Conservation (phyloP, 2,329 filamentous ascomycete species). For the Fusarium nanum region DNA sequence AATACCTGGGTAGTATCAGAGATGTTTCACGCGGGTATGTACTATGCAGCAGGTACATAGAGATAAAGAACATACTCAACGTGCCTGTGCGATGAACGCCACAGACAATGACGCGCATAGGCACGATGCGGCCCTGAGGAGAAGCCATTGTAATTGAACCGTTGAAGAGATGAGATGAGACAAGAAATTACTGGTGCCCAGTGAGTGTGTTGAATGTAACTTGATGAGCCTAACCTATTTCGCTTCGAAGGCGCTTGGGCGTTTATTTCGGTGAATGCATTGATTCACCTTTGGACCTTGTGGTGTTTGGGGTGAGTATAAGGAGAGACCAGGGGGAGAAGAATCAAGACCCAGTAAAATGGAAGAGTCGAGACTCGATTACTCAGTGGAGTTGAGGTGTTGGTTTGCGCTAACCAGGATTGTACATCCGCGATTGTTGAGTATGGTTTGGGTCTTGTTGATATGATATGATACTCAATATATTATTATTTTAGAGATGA, state of each 20-base stretch:
- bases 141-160: slow-evolving; percentile 24
- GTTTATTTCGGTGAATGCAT: slow-evolving; percentile 21
- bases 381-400: not conserved
- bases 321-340: no score
- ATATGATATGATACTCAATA: not conserved
- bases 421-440: not conserved
- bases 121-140: slow-evolving; percentile 49
- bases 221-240: slow-evolving; percentile 23
- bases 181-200: slow-evolving; percentile 27
- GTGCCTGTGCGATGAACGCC: slow-evolving; percentile 55
- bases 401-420: not conserved
- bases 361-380: not conserved
- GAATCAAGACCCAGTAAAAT: not conserved
- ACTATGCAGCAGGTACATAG: not conserved
- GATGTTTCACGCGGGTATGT: slow-evolving; percentile 14
- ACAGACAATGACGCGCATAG: slow-evolving; percentile 56
- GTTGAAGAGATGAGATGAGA: not conserved
- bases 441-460: not conserved
- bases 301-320: not conserved
- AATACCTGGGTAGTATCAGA: slow-evolving; percentile 45
- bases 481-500: not conserved
- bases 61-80: slow-evolving; percentile 48
- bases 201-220: slow-evolving; percentile 13
- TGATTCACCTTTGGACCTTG: slow-evolving; percentile 1
- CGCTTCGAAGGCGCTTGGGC: slow-evolving; percentile 24